These are phyloP conservation scores for Ophiostoma sp. DNA, from an alignment of 2,329 filamentous ascomycete species.

Conservation along the genomic window DNA sequence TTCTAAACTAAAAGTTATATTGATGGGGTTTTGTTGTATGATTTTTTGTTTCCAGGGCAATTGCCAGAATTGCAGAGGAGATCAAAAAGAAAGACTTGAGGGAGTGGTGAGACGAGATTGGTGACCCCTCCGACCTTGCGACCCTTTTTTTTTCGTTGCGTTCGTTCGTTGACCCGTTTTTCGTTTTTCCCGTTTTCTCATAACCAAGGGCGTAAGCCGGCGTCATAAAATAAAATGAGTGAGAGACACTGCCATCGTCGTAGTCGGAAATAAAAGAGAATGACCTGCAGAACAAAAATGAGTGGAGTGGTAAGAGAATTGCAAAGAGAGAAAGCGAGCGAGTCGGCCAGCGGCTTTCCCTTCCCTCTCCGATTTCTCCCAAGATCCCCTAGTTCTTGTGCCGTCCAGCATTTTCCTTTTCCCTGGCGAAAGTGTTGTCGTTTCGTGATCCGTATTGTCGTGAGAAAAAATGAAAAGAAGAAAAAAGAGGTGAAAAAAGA, in stretches of 20 bases:
- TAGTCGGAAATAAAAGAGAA: background rate
- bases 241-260: conserved; percentile 7
- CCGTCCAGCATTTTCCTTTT: conserved; percentile 13
- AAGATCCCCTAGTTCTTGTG: background rate
- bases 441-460: conserved; percentile 12
- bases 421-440: background rate
- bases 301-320: background rate
- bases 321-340: conserved; percentile 6
- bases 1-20: conserved; percentile 15
- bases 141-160: background rate
- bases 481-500: conserved; percentile 23
- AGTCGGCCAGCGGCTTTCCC: conserved; percentile 24
- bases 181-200: conserved; percentile 4
- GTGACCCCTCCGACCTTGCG: background rate
- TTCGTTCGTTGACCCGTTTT: background rate
- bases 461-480: conserved; percentile 24
- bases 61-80: background rate
- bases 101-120: conserved; percentile 6
- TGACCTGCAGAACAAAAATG: conserved; percentile 19
- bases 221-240: background rate
- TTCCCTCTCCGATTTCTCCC: conserved; percentile 5
- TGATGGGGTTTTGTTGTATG: background rate
- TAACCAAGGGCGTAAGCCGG: background rate
- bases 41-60: background rate
- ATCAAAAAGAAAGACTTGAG: background rate